Evolutionary conservation across 805 yeast genomes (phyloP), one percentile per base, ranked within the genome.

Genomic region (Hanseniaspora pseudoguilliermondii): DNA sequence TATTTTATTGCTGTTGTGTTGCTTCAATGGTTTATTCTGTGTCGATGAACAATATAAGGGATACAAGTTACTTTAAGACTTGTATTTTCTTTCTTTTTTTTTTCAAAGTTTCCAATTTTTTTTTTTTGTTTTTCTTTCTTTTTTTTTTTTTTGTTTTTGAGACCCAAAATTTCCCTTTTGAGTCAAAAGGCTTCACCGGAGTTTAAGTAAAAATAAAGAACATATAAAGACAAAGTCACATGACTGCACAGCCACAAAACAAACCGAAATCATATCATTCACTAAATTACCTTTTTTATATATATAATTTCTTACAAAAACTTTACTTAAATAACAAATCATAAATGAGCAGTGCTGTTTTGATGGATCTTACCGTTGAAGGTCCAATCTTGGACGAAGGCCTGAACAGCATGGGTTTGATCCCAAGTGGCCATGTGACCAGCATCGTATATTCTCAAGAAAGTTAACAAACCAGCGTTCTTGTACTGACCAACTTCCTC

Each of bases 391-490:
- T 87, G 85, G 60, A 90, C 78, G 89, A 90, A 83, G 57, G 80
- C 88, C 60, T 84, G 74, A 2, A 95, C 73, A 64, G 76, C 75
- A 63, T 78, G 81, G 20, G 96, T 95, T 73, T 85, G 91, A 71
- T 90, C 90, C 64, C 72, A 83, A 18, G 97, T 97, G 59, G 88
- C 96, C 96, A 90, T 89, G 71, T 91, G 97, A 29, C 97, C 97
- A 53, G 95, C 97, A 60, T 81, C 91, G 64, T 75, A 90, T 10
- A 90, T 80, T 68, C 96, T 79, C 68, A 87, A 75, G 73, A 84
- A 91, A 4, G 95, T 85, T 62, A 90, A 81, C 58, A 78, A 75
- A 49, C 82, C 82, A 60, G 74, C 77, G 64, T 79, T 80, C 68
- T 82, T 83, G 59, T 78, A 82, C 61, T 79, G 79, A 61, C 89